Conservation (phyloP, 2,329 filamentous ascomycete species). For the Akanthomyces dipterigenus region DNA sequence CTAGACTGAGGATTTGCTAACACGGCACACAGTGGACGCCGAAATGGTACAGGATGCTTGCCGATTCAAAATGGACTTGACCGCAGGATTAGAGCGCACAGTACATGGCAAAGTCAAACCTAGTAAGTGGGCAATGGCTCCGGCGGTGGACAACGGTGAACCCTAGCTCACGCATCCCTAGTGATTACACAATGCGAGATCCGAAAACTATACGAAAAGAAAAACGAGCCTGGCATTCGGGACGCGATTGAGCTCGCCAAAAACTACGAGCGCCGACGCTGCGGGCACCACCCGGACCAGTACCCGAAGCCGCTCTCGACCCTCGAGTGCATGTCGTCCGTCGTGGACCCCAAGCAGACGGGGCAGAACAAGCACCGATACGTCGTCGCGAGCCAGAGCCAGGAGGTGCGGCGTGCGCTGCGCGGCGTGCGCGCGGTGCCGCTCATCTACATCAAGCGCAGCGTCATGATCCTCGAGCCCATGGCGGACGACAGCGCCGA, state of each 20-base stretch:
- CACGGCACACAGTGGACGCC: constrained; percentile 57
- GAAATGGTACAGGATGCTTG: constrained; percentile 77
- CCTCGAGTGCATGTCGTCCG: constrained; percentile 62
- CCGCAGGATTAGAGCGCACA: constrained; percentile 69
- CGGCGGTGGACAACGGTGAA: too few relatives aligned
- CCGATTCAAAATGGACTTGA: constrained; percentile 84
- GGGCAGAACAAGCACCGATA: constrained; percentile 73
- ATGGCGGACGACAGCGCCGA: constrained; percentile 63
- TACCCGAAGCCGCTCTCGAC: constrained; percentile 64
- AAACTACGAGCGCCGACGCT: constrained; percentile 66
- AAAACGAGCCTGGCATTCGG: constrained; percentile 44
- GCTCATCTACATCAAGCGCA: constrained; percentile 69
- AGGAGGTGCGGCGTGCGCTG: constrained; percentile 55
- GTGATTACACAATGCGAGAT: constrained; percentile 80
- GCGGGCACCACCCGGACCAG: constrained; percentile 67
- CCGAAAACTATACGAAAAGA: constrained; percentile 65
- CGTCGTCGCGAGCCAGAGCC: constrained; percentile 68
- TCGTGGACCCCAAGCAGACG: constrained; percentile 71
- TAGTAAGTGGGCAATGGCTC: constrained; percentile 43
- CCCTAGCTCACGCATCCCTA: constrained; percentile 23
- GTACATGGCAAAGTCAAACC: constrained; percentile 81
- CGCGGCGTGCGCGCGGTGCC: constrained; percentile 65
- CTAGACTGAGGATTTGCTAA: constrained; percentile 16
- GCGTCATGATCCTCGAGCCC: constrained; percentile 65
- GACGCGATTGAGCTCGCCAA: constrained; percentile 70